Conservation (phyloP, 352 stramenopile genomes). For the Halophytophthora batemanensis region DNA sequence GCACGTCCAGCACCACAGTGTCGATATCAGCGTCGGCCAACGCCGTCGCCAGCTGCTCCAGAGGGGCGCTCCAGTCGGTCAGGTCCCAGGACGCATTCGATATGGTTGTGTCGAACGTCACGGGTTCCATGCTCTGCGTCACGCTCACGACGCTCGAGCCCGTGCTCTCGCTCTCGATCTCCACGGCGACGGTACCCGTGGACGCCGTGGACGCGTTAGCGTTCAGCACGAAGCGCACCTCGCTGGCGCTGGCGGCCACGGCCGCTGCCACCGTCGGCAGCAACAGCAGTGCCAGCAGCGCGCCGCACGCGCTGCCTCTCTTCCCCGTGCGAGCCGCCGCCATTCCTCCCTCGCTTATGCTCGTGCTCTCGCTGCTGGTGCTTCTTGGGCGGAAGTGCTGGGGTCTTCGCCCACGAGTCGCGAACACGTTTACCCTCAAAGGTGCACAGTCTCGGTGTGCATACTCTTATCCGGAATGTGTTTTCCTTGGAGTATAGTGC, state of each 20-base stretch:
- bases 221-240: constrained; percentile 28
- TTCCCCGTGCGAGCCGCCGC: not conserved
- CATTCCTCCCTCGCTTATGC: no score
- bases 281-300: not conserved
- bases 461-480: no score
- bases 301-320: not conserved
- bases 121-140: constrained; percentile 9
- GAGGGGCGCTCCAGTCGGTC: constrained; percentile 21
- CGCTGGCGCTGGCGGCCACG: not conserved
- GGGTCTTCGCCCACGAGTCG: no score
- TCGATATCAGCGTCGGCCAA: constrained; percentile 10
- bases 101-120: constrained; percentile 21
- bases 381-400: no score
- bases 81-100: constrained; percentile 26
- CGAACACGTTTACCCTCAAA: no score
- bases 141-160: constrained; percentile 12
- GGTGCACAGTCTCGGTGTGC: no score
- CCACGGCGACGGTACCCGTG: constrained; percentile 13
- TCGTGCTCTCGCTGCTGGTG: no score
- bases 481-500: no score
- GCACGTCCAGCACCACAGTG: constrained; percentile 21
- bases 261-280: not conserved
- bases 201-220: constrained; percentile 6
- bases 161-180: constrained; percentile 16
- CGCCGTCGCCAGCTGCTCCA: constrained; percentile 15